These are phyloP conservation scores for Alliaria petiolata DNA, from an alignment of 345 rosid species.

Conservation along the genomic window DNA sequence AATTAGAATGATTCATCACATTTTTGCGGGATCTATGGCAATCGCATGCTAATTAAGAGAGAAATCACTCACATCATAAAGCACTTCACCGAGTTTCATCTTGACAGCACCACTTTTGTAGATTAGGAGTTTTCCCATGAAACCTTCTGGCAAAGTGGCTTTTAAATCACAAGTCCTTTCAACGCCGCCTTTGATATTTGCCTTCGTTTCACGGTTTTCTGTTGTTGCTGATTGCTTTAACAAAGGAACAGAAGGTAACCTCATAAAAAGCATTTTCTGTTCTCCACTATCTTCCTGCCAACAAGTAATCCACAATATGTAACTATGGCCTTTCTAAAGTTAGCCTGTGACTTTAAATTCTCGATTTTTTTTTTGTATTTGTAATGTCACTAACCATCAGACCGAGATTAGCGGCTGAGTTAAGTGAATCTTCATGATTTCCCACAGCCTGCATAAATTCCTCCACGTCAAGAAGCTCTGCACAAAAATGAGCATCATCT, in stretches of 20 bases:
- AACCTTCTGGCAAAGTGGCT: slow-evolving; percentile 61
- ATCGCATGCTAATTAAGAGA: not conserved
- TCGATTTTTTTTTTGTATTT: not conserved
- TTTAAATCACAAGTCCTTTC: slow-evolving; percentile 40
- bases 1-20: not conserved
- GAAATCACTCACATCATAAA: slow-evolving; percentile 60
- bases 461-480: slow-evolving; percentile 68
- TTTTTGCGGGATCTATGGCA: no score
- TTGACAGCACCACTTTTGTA: slow-evolving; percentile 77
- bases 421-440: slow-evolving; percentile 46
- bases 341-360: not conserved
- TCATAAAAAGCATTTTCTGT: slow-evolving; percentile 57
- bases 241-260: slow-evolving; percentile 65
- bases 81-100: slow-evolving; percentile 71
- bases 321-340: not conserved
- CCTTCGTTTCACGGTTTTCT: no score
- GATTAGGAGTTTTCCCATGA: slow-evolving; percentile 83
- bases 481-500: slow-evolving; percentile 25
- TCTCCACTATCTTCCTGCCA: slow-evolving; percentile 66
- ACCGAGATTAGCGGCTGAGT: slow-evolving; percentile 50
- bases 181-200: no score
- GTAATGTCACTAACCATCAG: slow-evolving; percentile 46
- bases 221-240: slow-evolving; percentile 37
- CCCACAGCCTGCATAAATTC: slow-evolving; percentile 50
- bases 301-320: slow-evolving; percentile 10